A percentile compares a stretch with the other conserved stretches of the same genome.
phyloP scores from a whole-genome alignment of 306 rosid species.

The barrel medic (Medicago truncatula) region MtrunA17r5.0-ANR NC_053049.1:44426501-44427000 shows the following conservation, averaged over 20 bases:
- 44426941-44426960: too few species aligned
- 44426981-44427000: too few species aligned
- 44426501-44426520: slow-evolving; percentile 3
- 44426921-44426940: too few species aligned
- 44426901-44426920: not conserved
- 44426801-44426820: not conserved
- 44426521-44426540: not conserved
- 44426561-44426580: too few species aligned
- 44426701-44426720: not conserved
- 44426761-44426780: slow-evolving; percentile 3
- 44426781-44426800: not conserved
- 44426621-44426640: not conserved
- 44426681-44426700: not conserved
- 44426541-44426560: not conserved
- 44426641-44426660: not conserved
- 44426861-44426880: not conserved
- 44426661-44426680: slow-evolving; percentile 3
- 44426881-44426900: not conserved
- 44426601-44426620: not conserved
- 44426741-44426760: not conserved
- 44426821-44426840: not conserved
- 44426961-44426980: too few species aligned
- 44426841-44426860: not conserved
- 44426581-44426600: not conserved
- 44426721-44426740: not conserved